Percentiles rank a stretch among this genome's conserved stretches.
These are phyloP conservation scores for Irpex sp. DNA, from an alignment of 1,284 basidiomycete species.

Conservation along the genomic window DNA sequence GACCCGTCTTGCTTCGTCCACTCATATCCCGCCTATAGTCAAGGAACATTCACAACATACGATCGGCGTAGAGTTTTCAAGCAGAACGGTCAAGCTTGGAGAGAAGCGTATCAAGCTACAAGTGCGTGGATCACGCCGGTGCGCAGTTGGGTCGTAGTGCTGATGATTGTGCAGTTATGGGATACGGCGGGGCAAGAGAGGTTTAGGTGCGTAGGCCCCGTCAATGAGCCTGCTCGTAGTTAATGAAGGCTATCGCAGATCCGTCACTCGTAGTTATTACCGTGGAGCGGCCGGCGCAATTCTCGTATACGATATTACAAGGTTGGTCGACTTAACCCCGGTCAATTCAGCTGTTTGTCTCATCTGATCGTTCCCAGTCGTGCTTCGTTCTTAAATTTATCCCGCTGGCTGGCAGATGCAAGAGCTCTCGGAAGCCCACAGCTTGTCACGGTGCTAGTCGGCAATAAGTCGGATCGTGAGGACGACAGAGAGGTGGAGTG, in stretches of 20 bases:
- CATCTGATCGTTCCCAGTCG: conserved; percentile 44
- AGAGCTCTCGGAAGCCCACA: conserved; percentile 86
- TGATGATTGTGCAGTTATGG: conserved; percentile 67
- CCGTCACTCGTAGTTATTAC: conserved; percentile 97
- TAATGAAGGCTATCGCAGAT: conserved; percentile 42
- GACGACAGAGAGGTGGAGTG: conserved; percentile 95
- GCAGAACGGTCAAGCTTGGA: conserved; percentile 82
- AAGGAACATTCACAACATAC: conserved; percentile 97
- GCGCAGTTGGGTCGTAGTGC: neutral
- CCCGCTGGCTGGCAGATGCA: conserved; percentile 90
- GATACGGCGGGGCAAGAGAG: conserved; percentile 97
- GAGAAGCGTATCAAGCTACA: conserved; percentile 94
- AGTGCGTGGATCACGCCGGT: conserved; percentile 40
- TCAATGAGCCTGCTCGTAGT: conserved; percentile 9
- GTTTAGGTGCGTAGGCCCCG: conserved; percentile 59
- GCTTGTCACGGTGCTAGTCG: conserved; percentile 88
- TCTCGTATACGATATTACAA: conserved; percentile 95
- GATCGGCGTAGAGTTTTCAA: conserved; percentile 95
- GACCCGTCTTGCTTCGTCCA: neutral
- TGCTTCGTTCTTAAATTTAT: conserved; percentile 77
- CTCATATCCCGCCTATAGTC: conserved; percentile 47
- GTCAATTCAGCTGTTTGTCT: conserved; percentile 6
- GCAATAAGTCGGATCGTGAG: conserved; percentile 93
- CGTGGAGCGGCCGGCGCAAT: conserved; percentile 93
- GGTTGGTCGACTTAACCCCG: conserved; percentile 41